Evolutionary conservation across 805 yeast species (phyloP).

Genomic region (Pichia paraexigua): DNA sequence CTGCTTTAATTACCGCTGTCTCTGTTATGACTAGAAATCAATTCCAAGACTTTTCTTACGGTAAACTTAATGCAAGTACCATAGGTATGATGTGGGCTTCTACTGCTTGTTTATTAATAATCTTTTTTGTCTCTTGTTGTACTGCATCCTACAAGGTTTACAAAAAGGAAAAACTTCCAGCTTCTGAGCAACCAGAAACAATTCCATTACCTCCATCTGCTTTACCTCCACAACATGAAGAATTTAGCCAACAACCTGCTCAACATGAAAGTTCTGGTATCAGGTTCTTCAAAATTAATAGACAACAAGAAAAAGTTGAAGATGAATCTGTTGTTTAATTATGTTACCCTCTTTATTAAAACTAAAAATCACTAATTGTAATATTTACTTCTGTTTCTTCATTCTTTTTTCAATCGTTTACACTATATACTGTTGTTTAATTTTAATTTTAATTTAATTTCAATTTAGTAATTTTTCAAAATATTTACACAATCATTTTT

Average conservation of each 20-base stretch:
- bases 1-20: constrained; percentile 68
- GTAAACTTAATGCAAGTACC: constrained; percentile 48
- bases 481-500: too few species aligned
- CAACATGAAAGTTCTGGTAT: constrained; percentile 47
- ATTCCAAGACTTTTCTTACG: constrained; percentile 41
- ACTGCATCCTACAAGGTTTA: constrained; percentile 42
- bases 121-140: constrained; percentile 46
- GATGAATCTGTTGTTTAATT: constrained; percentile 26
- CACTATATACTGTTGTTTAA: neutral
- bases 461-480: too few species aligned
- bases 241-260: constrained; percentile 9
- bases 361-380: neutral
- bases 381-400: neutral
- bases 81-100: constrained; percentile 69
- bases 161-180: constrained; percentile 34
- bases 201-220: constrained; percentile 20
- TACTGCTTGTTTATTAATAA: constrained; percentile 42
- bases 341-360: neutral
- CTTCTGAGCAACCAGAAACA: neutral
- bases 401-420: neutral
- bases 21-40: constrained; percentile 67
- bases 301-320: constrained; percentile 36
- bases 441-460: neutral
- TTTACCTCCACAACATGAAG: constrained; percentile 1
- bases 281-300: constrained; percentile 69